These are phyloP conservation scores for Camellia granthamiana DNA, from an alignment of 148 eudicot species.

Conservation along the genomic window DNA sequence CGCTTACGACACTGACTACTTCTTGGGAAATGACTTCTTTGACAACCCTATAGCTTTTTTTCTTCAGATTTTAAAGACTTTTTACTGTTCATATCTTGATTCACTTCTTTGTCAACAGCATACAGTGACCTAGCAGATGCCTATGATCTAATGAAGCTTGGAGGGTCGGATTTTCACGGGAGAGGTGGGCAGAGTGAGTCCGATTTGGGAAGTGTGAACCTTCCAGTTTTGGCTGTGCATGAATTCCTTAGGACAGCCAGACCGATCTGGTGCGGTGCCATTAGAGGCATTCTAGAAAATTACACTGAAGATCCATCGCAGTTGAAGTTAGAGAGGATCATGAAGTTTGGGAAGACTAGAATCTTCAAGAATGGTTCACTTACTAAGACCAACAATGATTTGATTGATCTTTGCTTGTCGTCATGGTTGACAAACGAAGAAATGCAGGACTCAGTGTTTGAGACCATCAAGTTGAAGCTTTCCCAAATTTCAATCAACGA, in stretches of 20 bases:
- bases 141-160: constrained; percentile 73
- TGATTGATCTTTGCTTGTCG: constrained; percentile 52
- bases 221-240: constrained; percentile 58
- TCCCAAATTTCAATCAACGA: constrained; percentile 25
- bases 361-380: constrained; percentile 25
- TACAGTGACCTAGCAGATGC: constrained; percentile 87
- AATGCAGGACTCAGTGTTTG: constrained; percentile 48
- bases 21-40: neutral
- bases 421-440: constrained; percentile 74
- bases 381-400: constrained; percentile 25
- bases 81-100: neutral
- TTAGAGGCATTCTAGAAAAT: constrained; percentile 47
- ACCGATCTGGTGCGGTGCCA: constrained; percentile 83
- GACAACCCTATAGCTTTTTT: neutral
- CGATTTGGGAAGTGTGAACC: constrained; percentile 69
- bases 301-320: constrained; percentile 66
- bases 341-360: constrained; percentile 40
- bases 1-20: neutral
- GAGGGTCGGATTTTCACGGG: constrained; percentile 95
- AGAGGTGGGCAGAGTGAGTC: constrained; percentile 82
- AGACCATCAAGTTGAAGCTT: constrained; percentile 50
- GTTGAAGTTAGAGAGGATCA: constrained; percentile 52
- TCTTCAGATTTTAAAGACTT: neutral
- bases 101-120: constrained; percentile 35
- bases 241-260: constrained; percentile 81